phyloP scores from a whole-genome alignment of 257 asterid genomes.

The Solanum peruvianum region DNA sequence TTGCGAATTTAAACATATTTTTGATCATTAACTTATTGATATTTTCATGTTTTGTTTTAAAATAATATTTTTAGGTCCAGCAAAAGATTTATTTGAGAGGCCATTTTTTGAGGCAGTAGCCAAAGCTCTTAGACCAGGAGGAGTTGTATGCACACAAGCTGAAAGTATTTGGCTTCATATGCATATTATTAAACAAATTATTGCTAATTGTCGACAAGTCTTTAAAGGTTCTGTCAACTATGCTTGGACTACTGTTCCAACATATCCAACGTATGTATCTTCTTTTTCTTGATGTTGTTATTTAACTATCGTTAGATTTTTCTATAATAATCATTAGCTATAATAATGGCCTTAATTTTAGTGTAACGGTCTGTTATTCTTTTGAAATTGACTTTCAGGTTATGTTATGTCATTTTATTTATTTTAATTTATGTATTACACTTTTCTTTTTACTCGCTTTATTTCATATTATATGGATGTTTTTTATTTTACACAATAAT shows the following conservation, averaged over 20 bases:
- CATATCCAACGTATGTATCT: conserved; percentile 67
- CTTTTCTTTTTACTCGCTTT: too few relatives aligned
- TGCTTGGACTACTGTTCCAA: conserved; percentile 98
- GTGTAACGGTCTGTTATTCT: neutral
- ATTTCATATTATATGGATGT: too few relatives aligned
- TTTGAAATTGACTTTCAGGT: neutral
- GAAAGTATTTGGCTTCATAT: conserved; percentile 99
- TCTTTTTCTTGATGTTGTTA: neutral
- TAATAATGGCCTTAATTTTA: neutral
- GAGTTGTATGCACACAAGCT: conserved; percentile 93
- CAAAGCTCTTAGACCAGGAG: conserved; percentile 89
- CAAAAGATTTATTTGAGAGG: conserved; percentile 88
- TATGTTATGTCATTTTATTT: neutral
- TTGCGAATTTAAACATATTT: too few relatives aligned
- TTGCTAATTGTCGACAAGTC: conserved; percentile 70
- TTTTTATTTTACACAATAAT: too few relatives aligned
- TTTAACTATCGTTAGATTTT: rapidly evolving
- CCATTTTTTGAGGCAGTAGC: conserved; percentile 85
- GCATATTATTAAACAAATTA: conserved; percentile 85
- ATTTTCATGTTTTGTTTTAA: neutral
- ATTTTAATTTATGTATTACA: too few relatives aligned
- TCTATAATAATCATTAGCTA: neutral
- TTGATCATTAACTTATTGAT: too few relatives aligned
- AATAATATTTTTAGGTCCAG: conserved; percentile 50
- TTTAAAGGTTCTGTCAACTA: conserved; percentile 96